phyloP scores from a whole-genome alignment of 495 filamentous ascomycete species.

The Bombardia bombarda region DNA sequence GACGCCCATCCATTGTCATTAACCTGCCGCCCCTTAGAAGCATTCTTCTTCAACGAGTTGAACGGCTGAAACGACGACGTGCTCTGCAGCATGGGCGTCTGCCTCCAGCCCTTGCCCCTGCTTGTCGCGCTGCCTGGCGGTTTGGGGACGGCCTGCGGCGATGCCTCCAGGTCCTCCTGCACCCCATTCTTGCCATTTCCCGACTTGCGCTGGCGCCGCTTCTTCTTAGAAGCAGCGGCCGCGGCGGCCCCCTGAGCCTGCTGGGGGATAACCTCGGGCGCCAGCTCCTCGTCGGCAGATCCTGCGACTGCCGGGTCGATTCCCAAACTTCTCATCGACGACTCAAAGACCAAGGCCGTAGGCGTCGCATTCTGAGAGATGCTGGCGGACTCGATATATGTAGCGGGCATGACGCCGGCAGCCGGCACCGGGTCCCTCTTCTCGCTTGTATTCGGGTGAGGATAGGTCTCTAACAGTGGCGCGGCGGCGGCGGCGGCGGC shows the following conservation, averaged over 20 bases:
- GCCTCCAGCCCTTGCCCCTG: slow-evolving; percentile 67
- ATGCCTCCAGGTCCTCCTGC: slow-evolving; percentile 15
- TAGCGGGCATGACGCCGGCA: slow-evolving; percentile 1
- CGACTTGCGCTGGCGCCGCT: slow-evolving; percentile 9
- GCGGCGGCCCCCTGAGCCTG: too few relatives aligned
- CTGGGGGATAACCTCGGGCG: slow-evolving; percentile 5
- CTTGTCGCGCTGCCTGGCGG: slow-evolving; percentile 21
- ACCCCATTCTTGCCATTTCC: slow-evolving; percentile 4
- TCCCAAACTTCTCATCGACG: slow-evolving; percentile 12
- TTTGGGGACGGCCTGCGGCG: slow-evolving; percentile 11
- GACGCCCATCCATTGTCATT: slow-evolving; percentile 90
- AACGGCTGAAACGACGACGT: slow-evolving; percentile 48
- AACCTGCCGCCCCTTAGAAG: slow-evolving; percentile 41
- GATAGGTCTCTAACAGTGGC: slow-evolving; percentile 13
- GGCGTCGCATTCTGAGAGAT: slow-evolving; percentile 9
- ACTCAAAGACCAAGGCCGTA: not conserved
- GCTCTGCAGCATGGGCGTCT: slow-evolving; percentile 69
- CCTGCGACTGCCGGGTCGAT: slow-evolving; percentile 7
- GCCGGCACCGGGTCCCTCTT: slow-evolving; percentile 15
- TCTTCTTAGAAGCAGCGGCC: not conserved
- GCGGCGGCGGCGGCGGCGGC: too few relatives aligned
- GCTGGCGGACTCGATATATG: too few relatives aligned
- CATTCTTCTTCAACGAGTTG: slow-evolving; percentile 49
- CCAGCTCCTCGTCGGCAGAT: slow-evolving; percentile 17
- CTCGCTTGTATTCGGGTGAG: slow-evolving; percentile 28